Evolutionary conservation across 768 basidiomycete species (phyloP).

Genomic region (Naganishia onofrii): DNA sequence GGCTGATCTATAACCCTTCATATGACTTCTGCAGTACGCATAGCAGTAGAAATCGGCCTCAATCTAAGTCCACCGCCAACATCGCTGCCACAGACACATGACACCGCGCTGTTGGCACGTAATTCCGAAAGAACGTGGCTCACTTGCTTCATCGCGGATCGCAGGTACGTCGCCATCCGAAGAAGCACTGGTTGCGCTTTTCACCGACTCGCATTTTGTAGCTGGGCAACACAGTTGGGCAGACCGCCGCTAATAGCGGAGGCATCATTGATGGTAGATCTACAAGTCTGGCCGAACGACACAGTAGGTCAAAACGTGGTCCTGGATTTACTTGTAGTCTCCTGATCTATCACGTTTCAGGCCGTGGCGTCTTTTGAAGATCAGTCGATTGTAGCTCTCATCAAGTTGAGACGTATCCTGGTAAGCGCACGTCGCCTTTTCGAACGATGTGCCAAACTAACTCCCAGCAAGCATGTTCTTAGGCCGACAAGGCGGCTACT

Average conservation of each 20-base stretch:
- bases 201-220: not conserved
- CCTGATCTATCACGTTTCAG: not conserved
- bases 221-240: conserved; percentile 29
- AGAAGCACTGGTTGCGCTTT: not conserved
- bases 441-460: not conserved
- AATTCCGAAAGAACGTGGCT: conserved; percentile 28
- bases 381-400: conserved; percentile 23
- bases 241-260: conserved; percentile 24
- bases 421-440: not conserved
- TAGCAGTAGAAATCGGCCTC: conserved; percentile 28
- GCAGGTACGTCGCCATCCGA: not conserved
- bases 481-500: not conserved
- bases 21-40: not conserved
- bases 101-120: conserved; percentile 11
- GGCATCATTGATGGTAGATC: not conserved
- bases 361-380: conserved; percentile 21
- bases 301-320: not conserved
- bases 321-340: not conserved
- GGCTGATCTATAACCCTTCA: not conserved
- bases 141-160: conserved; percentile 29
- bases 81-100: not conserved
- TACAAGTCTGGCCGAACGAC: conserved; percentile 13
- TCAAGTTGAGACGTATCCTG: conserved; percentile 18
- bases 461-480: not conserved
- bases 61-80: conserved; percentile 2